These are phyloP conservation scores for Leishmania major DNA, from an alignment of 208 protist species.

Conservation along the genomic window DNA sequence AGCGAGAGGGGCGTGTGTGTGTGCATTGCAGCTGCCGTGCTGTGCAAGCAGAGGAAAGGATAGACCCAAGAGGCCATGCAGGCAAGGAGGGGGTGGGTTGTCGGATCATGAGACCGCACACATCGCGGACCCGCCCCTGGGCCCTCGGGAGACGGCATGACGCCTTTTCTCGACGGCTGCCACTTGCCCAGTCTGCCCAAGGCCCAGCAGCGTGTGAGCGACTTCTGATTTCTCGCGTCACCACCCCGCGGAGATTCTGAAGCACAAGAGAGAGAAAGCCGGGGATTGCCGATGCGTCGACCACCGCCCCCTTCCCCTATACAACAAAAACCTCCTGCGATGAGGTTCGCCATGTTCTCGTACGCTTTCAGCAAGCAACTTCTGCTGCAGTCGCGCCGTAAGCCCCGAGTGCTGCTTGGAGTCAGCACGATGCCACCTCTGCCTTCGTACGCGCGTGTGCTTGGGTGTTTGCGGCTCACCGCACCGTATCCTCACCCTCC, in stretches of 20 bases:
- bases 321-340: background rate
- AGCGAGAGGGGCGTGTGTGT: background rate
- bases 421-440: background rate
- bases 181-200: background rate
- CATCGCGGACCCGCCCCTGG: background rate
- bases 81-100: background rate
- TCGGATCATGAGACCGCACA: background rate
- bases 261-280: background rate
- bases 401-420: background rate
- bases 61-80: background rate
- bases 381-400: background rate
- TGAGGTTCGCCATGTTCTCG: background rate
- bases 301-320: background rate
- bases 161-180: background rate
- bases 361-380: background rate
- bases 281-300: too few species aligned
- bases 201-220: background rate
- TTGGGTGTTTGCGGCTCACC: background rate
- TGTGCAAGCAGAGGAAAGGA: background rate
- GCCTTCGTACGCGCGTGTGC: background rate
- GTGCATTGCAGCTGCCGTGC: background rate
- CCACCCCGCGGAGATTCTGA: background rate
- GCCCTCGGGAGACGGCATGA: too few species aligned
- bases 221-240: background rate
- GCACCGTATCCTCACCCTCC: background rate